Evolutionary conservation across 768 basidiomycete genomes (phyloP).

Genomic region (Lactarius psammicola): DNA sequence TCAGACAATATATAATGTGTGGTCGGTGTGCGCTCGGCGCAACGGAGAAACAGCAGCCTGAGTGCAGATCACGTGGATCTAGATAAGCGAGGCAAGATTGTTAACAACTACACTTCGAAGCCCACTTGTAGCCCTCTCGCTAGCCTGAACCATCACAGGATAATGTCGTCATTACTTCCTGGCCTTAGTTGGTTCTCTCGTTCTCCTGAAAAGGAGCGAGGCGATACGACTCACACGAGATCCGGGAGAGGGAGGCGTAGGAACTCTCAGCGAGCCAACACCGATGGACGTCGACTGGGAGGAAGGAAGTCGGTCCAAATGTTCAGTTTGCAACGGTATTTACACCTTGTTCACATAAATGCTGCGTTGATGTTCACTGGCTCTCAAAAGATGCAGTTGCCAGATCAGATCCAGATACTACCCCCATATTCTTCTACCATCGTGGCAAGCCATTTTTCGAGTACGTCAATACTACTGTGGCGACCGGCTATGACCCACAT

Average conservation of each 20-base stretch:
- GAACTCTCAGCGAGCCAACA: slow-evolving; percentile 13
- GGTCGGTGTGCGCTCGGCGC: not conserved
- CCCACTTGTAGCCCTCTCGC: not conserved
- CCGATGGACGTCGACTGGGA: slow-evolving; percentile 23
- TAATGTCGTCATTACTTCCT: slow-evolving; percentile 14
- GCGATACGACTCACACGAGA: not conserved
- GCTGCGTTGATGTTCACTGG: not conserved
- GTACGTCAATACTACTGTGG: not conserved
- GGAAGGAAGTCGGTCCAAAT: slow-evolving; percentile 7
- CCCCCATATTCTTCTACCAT: slow-evolving; percentile 21
- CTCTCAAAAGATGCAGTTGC: not conserved
- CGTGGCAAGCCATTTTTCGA: slow-evolving; percentile 20
- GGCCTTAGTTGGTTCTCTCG: not conserved
- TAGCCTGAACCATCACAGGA: not conserved
- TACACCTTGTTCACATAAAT: not conserved
- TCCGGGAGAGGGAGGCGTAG: slow-evolving; percentile 10
- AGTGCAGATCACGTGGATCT: slow-evolving; percentile 15
- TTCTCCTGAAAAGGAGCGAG: not conserved
- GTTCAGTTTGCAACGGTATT: slow-evolving; percentile 18
- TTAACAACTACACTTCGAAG: not conserved
- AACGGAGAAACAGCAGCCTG: not conserved
- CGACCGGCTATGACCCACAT: not conserved
- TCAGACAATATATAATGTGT: not conserved
- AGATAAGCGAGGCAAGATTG: not conserved
- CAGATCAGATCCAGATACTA: slow-evolving; percentile 2